Evolutionary conservation across 2,329 filamentous ascomycete genomes (phyloP).

Genomic region (Hymenoscyphus scutula): DNA sequence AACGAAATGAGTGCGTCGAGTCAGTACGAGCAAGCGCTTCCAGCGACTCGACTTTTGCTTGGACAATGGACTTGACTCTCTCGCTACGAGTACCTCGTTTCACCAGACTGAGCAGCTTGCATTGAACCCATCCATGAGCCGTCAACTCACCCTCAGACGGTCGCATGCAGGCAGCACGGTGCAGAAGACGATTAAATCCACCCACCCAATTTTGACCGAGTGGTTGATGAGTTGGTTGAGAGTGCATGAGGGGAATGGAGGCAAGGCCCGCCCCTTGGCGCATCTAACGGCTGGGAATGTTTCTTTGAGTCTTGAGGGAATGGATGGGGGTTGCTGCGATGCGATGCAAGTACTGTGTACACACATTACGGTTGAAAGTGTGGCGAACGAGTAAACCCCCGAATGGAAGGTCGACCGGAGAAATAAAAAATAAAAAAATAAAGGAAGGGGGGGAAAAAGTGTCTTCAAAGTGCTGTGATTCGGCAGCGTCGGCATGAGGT

Average conservation of each 20-base stretch:
- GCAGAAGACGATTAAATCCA: conserved; percentile 14
- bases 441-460: too few species aligned
- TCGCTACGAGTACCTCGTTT: conserved; percentile 18
- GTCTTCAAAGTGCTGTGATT: neutral
- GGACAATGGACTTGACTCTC: conserved; percentile 12
- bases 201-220: neutral
- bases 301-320: neutral
- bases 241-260: too few species aligned
- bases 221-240: too few species aligned
- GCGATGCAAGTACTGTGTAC: neutral
- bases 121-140: conserved; percentile 22
- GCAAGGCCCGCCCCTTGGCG: neutral
- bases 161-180: conserved; percentile 22
- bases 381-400: neutral
- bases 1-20: neutral
- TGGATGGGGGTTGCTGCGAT: neutral
- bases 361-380: neutral
- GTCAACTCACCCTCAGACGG: conserved; percentile 17
- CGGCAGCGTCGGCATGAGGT: neutral
- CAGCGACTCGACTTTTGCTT: conserved; percentile 20
- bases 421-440: neutral
- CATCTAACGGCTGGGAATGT: neutral
- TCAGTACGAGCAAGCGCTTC: neutral
- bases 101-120: conserved; percentile 20
- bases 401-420: neutral